phyloP scores from a whole-genome alignment of 2,329 filamentous ascomycete genomes.

The Zarea fungicola region DNA sequence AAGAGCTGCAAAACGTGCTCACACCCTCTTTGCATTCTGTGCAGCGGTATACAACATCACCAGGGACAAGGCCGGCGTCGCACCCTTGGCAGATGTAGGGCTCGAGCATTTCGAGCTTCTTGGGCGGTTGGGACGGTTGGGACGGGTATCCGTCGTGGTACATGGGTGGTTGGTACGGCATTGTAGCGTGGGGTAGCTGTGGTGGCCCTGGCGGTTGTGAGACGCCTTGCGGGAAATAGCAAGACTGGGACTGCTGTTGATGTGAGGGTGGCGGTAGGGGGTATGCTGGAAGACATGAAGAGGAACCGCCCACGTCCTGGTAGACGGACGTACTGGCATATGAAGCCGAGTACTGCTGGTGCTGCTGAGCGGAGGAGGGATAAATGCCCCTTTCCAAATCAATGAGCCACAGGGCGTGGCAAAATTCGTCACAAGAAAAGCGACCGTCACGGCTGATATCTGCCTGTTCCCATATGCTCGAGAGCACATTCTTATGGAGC shows the following conservation, averaged over 20 bases:
- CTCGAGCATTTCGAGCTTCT: constrained; percentile 6
- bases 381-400: constrained; percentile 11
- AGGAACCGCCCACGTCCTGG: background rate
- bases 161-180: background rate
- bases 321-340: background rate
- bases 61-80: constrained; percentile 7
- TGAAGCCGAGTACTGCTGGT: background rate
- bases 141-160: background rate
- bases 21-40: background rate
- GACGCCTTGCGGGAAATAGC: background rate
- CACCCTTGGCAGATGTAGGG: constrained; percentile 14
- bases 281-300: background rate
- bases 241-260: background rate
- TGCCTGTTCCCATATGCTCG: constrained; percentile 20
- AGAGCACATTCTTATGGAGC: constrained; percentile 16
- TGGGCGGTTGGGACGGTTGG: background rate
- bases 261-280: background rate
- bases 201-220: background rate
- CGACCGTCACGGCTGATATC: constrained; percentile 19
- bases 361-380: background rate
- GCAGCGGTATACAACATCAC: constrained; percentile 10
- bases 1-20: constrained; percentile 3
- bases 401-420: constrained; percentile 21
- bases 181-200: background rate
- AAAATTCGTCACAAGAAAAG: constrained; percentile 20